Evolutionary conservation across 2,329 filamentous ascomycete genomes (phyloP).

Genomic region (Fusarium decemcellulare): DNA sequence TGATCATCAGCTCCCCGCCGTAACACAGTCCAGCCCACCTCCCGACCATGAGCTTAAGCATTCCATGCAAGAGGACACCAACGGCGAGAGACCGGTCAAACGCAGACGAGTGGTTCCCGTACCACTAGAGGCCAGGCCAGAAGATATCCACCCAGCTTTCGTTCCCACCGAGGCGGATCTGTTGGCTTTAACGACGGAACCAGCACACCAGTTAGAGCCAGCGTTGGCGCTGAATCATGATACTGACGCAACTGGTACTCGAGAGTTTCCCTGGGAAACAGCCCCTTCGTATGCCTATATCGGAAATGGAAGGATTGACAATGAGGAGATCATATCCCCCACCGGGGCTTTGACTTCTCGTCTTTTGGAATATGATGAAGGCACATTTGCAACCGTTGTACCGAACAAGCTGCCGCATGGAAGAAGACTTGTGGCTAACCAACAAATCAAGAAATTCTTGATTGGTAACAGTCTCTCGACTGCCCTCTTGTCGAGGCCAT

Average conservation of each 20-base stretch:
- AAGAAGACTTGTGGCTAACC: slow-evolving; percentile 59
- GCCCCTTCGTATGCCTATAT: slow-evolving; percentile 51
- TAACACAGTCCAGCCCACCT: background rate
- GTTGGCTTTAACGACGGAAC: slow-evolving; percentile 4
- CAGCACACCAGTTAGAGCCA: background rate
- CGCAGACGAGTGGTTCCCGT: slow-evolving; percentile 47
- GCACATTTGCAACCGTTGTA: slow-evolving; percentile 46
- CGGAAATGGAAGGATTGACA: slow-evolving; percentile 51
- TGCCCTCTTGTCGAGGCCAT: slow-evolving; percentile 24
- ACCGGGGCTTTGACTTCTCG: slow-evolving; percentile 40
- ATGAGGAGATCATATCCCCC: slow-evolving; percentile 41
- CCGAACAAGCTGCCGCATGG: slow-evolving; percentile 56
- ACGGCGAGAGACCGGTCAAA: slow-evolving; percentile 37
- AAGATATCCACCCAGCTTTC: slow-evolving; percentile 31
- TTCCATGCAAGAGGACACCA: background rate
- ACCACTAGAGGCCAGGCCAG: slow-evolving; percentile 41
- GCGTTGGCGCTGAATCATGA: background rate
- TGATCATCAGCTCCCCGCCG: too few relatives aligned
- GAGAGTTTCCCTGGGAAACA: slow-evolving; percentile 41
- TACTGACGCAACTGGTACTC: too few relatives aligned
- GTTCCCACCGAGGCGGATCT: slow-evolving; percentile 46
- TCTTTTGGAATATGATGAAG: slow-evolving; percentile 33
- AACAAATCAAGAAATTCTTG: slow-evolving; percentile 58
- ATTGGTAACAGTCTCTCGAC: slow-evolving; percentile 42
- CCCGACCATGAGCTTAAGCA: background rate